These are phyloP conservation scores for Cladophialophora immunda DNA, from an alignment of 2,329 filamentous ascomycete genomes.

Conservation along the genomic window DNA sequence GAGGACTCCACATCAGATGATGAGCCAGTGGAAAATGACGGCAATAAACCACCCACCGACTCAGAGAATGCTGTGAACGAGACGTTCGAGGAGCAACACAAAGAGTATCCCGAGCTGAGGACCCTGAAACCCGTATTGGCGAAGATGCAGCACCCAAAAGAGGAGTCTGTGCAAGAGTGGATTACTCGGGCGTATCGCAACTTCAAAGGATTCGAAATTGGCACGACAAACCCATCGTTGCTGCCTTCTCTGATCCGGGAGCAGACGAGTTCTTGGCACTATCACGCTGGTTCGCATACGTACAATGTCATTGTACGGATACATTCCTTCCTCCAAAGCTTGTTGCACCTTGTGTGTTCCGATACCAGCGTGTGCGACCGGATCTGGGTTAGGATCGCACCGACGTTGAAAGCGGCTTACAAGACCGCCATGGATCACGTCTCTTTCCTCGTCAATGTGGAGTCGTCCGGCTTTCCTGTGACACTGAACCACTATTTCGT, in stretches of 20 bases:
- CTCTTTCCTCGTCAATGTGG: conserved; percentile 62
- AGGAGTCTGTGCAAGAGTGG: conserved; percentile 42
- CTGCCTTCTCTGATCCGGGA: background rate
- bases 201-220: conserved; percentile 64
- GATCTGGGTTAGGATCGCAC: background rate
- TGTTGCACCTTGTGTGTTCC: conserved; percentile 55
- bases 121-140: background rate
- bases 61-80: background rate
- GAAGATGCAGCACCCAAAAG: background rate
- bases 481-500: conserved; percentile 66
- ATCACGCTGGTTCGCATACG: background rate
- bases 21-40: background rate
- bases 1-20: conserved; percentile 32
- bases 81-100: background rate
- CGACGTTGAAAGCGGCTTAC: conserved; percentile 48
- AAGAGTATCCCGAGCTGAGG: conserved; percentile 3
- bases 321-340: conserved; percentile 60
- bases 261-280: conserved; percentile 5
- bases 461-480: conserved; percentile 55
- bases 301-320: conserved; percentile 60
- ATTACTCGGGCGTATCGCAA: conserved; percentile 54
- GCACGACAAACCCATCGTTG: conserved; percentile 46
- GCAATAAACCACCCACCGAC: background rate
- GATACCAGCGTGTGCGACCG: conserved; percentile 45
- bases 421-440: conserved; percentile 58